These are phyloP conservation scores for Xylaria palmicola DNA, from an alignment of 495 filamentous ascomycete genomes.

Conservation along the genomic window DNA sequence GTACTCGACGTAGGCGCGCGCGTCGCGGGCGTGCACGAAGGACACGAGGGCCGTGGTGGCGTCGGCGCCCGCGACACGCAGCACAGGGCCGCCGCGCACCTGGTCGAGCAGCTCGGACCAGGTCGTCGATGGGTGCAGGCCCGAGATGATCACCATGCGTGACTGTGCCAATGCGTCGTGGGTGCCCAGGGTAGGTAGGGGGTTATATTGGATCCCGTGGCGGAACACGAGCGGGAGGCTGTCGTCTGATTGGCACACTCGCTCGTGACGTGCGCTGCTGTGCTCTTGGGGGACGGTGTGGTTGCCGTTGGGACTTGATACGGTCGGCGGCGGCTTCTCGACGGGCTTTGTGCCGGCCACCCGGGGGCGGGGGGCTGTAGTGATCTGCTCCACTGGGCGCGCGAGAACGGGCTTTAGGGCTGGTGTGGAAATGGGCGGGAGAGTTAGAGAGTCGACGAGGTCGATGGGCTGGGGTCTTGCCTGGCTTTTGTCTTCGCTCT, in stretches of 20 bases:
- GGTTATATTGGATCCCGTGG: background rate
- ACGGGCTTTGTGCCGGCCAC: too few species aligned
- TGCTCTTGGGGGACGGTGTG: too few species aligned
- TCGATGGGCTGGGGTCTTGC: background rate
- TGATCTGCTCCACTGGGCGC: too few species aligned
- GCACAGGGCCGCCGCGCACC: constrained; percentile 1
- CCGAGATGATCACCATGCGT: constrained; percentile 1
- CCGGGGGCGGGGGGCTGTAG: too few species aligned
- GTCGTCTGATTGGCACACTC: too few species aligned
- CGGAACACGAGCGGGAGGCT: background rate
- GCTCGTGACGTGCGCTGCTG: too few species aligned
- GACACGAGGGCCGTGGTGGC: background rate
- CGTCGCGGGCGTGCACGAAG: background rate
- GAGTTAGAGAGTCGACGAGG: background rate
- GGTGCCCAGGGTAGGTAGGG: background rate
- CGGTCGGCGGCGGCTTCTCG: too few species aligned
- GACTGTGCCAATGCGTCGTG: background rate
- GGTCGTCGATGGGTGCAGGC: background rate
- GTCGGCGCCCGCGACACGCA: background rate
- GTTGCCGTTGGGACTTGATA: too few species aligned
- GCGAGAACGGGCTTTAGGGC: background rate
- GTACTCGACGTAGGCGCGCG: background rate
- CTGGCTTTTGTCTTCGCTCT: background rate
- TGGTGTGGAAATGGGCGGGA: background rate
- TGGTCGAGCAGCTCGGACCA: background rate